Conservation (phyloP, 345 rosid species). For the Pseudoturritis turrita region DNA sequence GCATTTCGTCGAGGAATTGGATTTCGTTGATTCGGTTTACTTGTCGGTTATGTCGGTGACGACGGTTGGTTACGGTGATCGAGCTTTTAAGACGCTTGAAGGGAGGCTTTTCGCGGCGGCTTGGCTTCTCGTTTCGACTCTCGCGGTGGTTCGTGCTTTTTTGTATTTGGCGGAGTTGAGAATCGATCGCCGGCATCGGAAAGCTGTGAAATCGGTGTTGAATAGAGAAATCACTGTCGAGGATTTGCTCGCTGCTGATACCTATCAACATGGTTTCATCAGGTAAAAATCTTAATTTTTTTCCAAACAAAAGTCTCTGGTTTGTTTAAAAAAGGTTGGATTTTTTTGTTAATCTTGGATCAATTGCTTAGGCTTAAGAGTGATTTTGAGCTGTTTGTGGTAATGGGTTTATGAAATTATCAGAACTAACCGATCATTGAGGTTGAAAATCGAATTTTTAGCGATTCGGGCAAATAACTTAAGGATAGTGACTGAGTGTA, state of each 20-base stretch:
- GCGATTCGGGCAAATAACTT: not conserved
- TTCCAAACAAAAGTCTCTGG: not conserved
- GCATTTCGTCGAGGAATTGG: slow-evolving; percentile 50
- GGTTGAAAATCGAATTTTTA: not conserved
- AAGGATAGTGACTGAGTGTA: not conserved
- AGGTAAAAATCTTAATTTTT: too few relatives aligned
- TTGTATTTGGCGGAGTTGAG: slow-evolving; percentile 65
- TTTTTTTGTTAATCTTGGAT: not conserved
- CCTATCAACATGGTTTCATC: slow-evolving; percentile 67
- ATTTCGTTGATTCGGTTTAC: slow-evolving; percentile 59
- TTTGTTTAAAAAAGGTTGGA: too few relatives aligned
- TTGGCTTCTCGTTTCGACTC: slow-evolving; percentile 67
- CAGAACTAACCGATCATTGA: not conserved
- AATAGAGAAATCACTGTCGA: slow-evolving; percentile 58
- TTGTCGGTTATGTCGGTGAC: slow-evolving; percentile 81
- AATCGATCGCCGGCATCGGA: slow-evolving; percentile 59
- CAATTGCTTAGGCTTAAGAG: not conserved
- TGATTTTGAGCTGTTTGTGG: not conserved
- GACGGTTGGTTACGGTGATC: slow-evolving; percentile 70
- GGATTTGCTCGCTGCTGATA: slow-evolving; percentile 64
- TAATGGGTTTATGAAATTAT: not conserved
- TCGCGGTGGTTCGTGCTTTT: slow-evolving; percentile 73
- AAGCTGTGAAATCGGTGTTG: slow-evolving; percentile 59
- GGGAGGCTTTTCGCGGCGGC: slow-evolving; percentile 68
- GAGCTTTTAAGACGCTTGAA: slow-evolving; percentile 52